Conservation (phyloP, 495 filamentous ascomycete species). For the Penicillium cinerascens region DNA sequence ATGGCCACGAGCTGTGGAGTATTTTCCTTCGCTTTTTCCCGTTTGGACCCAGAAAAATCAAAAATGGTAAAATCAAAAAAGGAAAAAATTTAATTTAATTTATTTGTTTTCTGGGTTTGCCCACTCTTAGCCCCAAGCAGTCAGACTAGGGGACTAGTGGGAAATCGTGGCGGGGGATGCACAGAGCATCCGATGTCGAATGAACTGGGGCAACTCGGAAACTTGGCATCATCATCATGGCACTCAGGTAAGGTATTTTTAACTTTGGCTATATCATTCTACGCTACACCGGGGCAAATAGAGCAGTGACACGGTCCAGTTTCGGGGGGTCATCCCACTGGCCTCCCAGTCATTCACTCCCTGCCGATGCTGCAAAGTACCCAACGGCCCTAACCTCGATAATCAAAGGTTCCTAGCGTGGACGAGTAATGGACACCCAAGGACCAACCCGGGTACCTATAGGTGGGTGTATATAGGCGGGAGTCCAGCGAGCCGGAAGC, state of each 20-base stretch:
- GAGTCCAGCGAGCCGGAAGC: constrained; percentile 4
- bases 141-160: constrained; percentile 18
- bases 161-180: constrained; percentile 34
- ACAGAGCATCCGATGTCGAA: constrained; percentile 18
- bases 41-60: not conserved
- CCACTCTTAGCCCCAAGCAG: constrained; percentile 5
- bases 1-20: constrained; percentile 26
- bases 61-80: constrained; percentile 1
- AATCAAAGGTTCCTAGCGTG: not conserved
- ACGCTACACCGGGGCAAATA: not conserved
- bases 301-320: constrained; percentile 11
- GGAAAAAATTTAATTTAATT: constrained; percentile 9
- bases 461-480: not conserved
- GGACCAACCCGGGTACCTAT: not conserved
- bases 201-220: constrained; percentile 11
- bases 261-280: not conserved
- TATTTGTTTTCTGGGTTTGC: not conserved
- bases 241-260: not conserved
- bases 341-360: not conserved
- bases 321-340: not conserved
- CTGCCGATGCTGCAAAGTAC: not conserved
- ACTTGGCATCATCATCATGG: constrained; percentile 14
- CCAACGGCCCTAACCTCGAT: not conserved
- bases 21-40: constrained; percentile 6
- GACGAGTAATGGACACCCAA: not conserved